phyloP scores from a whole-genome alignment of 1,284 basidiomycete genomes.

The Cutaneotrichosporon curvatum region DNA sequence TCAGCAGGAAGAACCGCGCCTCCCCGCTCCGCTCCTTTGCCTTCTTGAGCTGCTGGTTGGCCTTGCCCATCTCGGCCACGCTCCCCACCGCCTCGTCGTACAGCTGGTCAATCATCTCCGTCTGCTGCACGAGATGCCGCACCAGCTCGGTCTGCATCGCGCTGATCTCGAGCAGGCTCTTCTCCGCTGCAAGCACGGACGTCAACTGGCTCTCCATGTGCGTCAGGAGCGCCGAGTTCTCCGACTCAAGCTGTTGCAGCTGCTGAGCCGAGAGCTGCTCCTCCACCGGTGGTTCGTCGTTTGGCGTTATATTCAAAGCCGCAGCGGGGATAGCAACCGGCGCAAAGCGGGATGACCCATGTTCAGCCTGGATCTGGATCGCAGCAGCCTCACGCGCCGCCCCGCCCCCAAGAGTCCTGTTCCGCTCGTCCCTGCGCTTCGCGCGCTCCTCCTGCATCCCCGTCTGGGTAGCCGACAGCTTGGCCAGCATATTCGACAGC shows the following conservation, averaged over 20 bases:
- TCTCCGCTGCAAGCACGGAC: slow-evolving; percentile 50
- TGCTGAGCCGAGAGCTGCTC: slow-evolving; percentile 44
- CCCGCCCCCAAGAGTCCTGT: slow-evolving; percentile 34
- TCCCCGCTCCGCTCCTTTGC: slow-evolving; percentile 51
- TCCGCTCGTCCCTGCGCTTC: slow-evolving; percentile 40
- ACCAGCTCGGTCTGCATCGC: slow-evolving; percentile 54
- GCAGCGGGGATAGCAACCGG: not conserved
- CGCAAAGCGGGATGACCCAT: not conserved
- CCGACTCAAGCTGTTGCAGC: slow-evolving; percentile 52
- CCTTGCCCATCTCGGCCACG: slow-evolving; percentile 49
- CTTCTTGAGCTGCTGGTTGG: slow-evolving; percentile 52
- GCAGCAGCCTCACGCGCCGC: slow-evolving; percentile 28
- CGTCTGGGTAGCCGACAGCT: slow-evolving; percentile 45
- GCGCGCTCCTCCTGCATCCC: slow-evolving; percentile 51
- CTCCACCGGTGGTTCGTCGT: slow-evolving; percentile 34
- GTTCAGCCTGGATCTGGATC: slow-evolving; percentile 10
- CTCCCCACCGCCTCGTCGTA: slow-evolving; percentile 52
- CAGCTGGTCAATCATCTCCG: slow-evolving; percentile 51
- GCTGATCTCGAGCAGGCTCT: slow-evolving; percentile 51
- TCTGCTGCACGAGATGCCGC: slow-evolving; percentile 51
- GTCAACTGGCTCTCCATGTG: slow-evolving; percentile 50
- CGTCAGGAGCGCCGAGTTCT: slow-evolving; percentile 50
- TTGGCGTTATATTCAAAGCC: slow-evolving; percentile 17
- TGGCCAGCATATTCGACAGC: slow-evolving; percentile 48
- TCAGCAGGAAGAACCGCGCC: slow-evolving; percentile 49